A percentile compares a stretch with the other conserved stretches of the same genome.
Conservation (phyloP, 345 rosid genomes). For the Moringa oleifera region DNA sequence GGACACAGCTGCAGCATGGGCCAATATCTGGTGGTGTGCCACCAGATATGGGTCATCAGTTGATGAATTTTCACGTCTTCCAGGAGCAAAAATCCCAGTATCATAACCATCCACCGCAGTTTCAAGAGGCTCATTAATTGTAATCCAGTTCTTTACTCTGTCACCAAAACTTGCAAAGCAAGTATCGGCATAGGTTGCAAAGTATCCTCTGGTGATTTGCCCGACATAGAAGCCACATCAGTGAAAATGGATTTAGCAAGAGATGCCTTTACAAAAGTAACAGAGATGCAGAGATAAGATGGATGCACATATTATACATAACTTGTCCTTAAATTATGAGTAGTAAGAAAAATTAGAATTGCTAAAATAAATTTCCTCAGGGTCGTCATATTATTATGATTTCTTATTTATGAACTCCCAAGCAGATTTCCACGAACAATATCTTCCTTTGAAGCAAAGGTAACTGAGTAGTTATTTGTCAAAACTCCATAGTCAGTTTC, state of each 20-base stretch:
- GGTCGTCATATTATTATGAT: too few species aligned
- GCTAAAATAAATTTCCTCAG: too few species aligned
- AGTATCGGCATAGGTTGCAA: slow-evolving; percentile 62
- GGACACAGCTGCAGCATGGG: slow-evolving; percentile 77
- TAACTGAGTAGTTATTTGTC: too few species aligned
- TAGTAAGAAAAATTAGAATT: too few species aligned
- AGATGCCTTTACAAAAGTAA: neutral
- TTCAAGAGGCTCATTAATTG: slow-evolving; percentile 72
- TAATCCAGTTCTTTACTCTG: slow-evolving; percentile 85
- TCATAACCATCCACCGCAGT: slow-evolving; percentile 55
- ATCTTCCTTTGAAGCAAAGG: too few species aligned
- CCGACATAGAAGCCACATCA: slow-evolving; percentile 15
- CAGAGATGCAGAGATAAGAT: neutral
- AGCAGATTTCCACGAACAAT: too few species aligned
- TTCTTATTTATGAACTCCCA: too few species aligned
- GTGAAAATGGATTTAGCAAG: neutral
- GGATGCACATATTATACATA: neutral
- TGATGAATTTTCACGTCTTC: slow-evolving; percentile 54
- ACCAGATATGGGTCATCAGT: slow-evolving; percentile 75
- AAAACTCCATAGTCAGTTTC: too few species aligned
- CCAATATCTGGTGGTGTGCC: slow-evolving; percentile 70
- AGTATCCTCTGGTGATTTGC: slow-evolving; percentile 58
- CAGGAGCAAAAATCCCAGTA: slow-evolving; percentile 61
- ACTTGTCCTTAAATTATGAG: neutral
- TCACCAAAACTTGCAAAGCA: slow-evolving; percentile 80